phyloP scores from a whole-genome alignment of 2,329 filamentous ascomycete species.

The Dactylellina haptotyla region DNA sequence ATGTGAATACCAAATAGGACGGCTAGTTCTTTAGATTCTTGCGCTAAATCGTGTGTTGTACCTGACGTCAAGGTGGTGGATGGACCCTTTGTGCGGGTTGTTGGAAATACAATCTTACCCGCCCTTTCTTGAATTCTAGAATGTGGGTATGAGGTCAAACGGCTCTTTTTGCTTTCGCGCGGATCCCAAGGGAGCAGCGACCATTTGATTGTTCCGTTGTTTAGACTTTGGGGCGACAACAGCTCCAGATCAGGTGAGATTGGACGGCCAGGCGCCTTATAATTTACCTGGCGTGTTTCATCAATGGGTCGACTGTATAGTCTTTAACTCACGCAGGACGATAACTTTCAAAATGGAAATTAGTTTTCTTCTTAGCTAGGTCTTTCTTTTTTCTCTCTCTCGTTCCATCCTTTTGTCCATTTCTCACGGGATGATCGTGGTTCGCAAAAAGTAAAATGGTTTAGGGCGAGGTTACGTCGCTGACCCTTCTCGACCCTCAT shows the following conservation, averaged over 20 bases:
- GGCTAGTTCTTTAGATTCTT: neutral
- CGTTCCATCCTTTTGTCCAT: constrained; percentile 3
- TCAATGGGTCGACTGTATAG: neutral
- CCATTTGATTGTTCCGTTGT: constrained; percentile 5
- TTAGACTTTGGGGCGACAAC: constrained; percentile 21
- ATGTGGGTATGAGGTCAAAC: too few species aligned
- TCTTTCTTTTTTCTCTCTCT: constrained; percentile 11
- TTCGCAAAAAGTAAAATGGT: constrained; percentile 17
- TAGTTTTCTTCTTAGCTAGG: constrained; percentile 12
- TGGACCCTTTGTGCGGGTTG: constrained; percentile 16
- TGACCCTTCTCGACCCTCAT: constrained; percentile 8
- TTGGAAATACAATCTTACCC: too few species aligned
- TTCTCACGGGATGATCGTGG: constrained; percentile 34
- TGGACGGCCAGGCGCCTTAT: constrained; percentile 10
- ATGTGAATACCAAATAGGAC: constrained; percentile 8
- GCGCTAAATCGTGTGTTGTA: constrained; percentile 40
- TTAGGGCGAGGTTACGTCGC: constrained; percentile 33
- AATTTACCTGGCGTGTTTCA: constrained; percentile 1
- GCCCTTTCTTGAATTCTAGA: constrained; percentile 7
- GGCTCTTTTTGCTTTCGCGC: too few species aligned
- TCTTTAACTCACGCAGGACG: constrained; percentile 9
- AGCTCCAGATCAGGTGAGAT: constrained; percentile 38
- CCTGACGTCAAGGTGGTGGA: constrained; percentile 48
- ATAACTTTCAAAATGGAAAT: constrained; percentile 3
- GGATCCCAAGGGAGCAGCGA: constrained; percentile 11